Base-by-base conservation (phyloP, 176 grass and related monocot species). In the Chloris gayana region DNA sequence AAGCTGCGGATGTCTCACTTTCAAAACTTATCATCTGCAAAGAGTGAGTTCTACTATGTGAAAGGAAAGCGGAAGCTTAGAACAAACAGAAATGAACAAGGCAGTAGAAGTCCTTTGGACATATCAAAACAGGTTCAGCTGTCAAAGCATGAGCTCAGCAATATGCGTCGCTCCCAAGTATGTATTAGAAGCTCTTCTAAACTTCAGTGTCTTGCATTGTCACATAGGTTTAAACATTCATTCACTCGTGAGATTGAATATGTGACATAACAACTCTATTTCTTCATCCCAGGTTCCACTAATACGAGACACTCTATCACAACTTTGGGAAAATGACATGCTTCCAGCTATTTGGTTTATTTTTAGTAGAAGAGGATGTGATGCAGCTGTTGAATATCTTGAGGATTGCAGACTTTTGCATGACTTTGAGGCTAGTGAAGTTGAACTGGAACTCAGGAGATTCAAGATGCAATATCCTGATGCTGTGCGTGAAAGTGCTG, bases 261-360 rank as follows among this genome's bases (percentile, higher is more conserved):
- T 65, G 70, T 71, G 47, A 37, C 58, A 59, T 75, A 12, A 46
- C 42, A 62, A 70, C 78, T 54, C 50, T 56, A 50, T 74, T 32
- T 12, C 58, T 87, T 42, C 70, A 71, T 64, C 76, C 41, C 92
- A 98, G 95, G 90, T 98, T 91, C 95, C 95, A 89, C 90, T 95
- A 78, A 95, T 95, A 87, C 88, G 84, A 39, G 95, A 98, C 71
- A 98, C 92, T 72, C 76, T 98, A 69, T 92, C 87, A 71, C 95
- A 98, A 46, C 89, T 98, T 65, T 86, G 87, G 75, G 80, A 87
- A 76, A 94, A 80, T 31, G 88, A 93, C 85, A 98, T 93, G 95
- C 92, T 98, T 83, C 95, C 95, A 72, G 81, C 88, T 87, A 93
- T 98, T 85, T 98, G 95, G 95, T 98, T 98, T 87, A 94, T 98